Percentiles rank a stretch among this genome's conserved stretches.
Conservation (phyloP, 2,329 filamentous ascomycete genomes). For the Nemania serpens region DNA sequence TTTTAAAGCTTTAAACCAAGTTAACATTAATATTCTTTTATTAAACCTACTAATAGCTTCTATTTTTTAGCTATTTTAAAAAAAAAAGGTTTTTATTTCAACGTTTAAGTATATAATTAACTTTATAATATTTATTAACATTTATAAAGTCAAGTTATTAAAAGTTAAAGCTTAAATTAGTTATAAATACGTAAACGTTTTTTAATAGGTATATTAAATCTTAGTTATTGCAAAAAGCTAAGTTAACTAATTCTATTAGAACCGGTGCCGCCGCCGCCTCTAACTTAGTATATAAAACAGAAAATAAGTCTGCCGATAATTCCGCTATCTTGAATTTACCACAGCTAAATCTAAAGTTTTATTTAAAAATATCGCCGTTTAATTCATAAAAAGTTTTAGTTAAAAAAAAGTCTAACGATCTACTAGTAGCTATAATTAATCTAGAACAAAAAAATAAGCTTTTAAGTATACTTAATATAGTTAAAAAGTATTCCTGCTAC, state of each 20-base stretch:
- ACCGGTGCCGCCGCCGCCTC: neutral
- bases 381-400: neutral
- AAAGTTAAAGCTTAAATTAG: neutral
- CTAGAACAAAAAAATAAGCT: neutral
- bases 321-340: neutral
- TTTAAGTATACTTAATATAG: neutral
- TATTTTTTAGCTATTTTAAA: conserved; percentile 4
- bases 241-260: neutral
- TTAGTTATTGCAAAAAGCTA: neutral
- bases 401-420: neutral
- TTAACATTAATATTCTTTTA: conserved; percentile 8
- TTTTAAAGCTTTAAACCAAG: conserved; percentile 8
- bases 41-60: conserved; percentile 6
- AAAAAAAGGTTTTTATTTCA: conserved; percentile 10
- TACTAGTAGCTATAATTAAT: conserved; percentile 4
- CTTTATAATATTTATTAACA: neutral
- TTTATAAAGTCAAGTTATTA: neutral
- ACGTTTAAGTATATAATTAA: neutral
- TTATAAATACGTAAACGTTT: neutral
- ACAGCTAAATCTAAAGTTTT: neutral
- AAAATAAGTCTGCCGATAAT: conserved; percentile 1
- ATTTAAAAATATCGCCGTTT: conserved; percentile 1
- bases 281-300: neutral
- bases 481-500: neutral
- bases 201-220: neutral